These are phyloP conservation scores for Suhomyces vadensis DNA, from an alignment of 805 yeast species.

Conservation along the genomic window DNA sequence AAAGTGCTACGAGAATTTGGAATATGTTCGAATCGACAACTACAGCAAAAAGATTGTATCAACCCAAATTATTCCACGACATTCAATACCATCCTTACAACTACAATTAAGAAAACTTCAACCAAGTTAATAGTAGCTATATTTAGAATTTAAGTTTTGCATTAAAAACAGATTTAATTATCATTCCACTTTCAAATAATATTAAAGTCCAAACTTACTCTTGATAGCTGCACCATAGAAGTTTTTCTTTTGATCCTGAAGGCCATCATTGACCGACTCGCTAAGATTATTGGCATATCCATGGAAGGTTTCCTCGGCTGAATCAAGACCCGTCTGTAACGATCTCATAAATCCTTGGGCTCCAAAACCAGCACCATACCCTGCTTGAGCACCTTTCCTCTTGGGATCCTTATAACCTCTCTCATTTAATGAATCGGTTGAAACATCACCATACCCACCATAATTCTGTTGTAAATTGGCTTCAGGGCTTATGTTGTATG, in stretches of 20 bases:
- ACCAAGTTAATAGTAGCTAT: no score
- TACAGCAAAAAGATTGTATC: no score
- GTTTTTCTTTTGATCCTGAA: slow-evolving; percentile 51
- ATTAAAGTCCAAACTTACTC: slow-evolving; percentile 53
- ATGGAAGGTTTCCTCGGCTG: slow-evolving; percentile 54
- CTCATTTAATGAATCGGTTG: slow-evolving; percentile 18
- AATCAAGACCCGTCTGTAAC: slow-evolving; percentile 53
- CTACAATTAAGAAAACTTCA: no score
- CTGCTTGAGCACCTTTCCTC: slow-evolving; percentile 34
- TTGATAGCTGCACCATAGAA: slow-evolving; percentile 53
- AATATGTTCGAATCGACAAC: no score
- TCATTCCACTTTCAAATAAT: not conserved
- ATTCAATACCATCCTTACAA: no score
- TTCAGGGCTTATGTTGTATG: slow-evolving; percentile 45
- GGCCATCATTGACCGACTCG: slow-evolving; percentile 52
- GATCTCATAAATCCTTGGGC: slow-evolving; percentile 41
- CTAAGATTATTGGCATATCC: slow-evolving; percentile 57
- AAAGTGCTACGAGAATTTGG: no score
- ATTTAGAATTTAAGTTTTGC: no score
- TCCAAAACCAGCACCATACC: slow-evolving; percentile 41
- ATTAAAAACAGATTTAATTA: no score
- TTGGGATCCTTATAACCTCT: slow-evolving; percentile 50
- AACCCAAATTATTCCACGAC: no score
- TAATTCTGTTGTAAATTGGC: slow-evolving; percentile 39
- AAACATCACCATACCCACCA: slow-evolving; percentile 23